Evolutionary conservation across 2,329 filamentous ascomycete genomes (phyloP), one percentile per base, ranked within the genome.

Genomic region (Sporothrix phasma): DNA sequence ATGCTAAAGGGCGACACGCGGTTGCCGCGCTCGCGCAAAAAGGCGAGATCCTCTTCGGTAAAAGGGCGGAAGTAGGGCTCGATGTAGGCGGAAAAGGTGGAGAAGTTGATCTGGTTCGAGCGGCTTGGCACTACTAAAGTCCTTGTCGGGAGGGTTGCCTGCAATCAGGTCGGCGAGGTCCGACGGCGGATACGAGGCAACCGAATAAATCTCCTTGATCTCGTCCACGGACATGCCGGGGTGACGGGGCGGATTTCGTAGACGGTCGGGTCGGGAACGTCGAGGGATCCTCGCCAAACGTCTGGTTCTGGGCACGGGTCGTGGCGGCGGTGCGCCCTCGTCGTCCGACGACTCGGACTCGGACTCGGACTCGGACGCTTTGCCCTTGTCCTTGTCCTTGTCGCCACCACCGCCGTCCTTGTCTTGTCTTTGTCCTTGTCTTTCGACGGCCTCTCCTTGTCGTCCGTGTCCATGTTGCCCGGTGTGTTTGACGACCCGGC

Each of bases 61-160:
- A 96, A 88, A 0, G 89, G 86, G 5, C 93, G 85, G 68, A 97
- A 94, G 76, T 90, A 97, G 0, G 92, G 90, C 68, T 99, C 94
- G 63, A 95, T 84, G 72, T 94, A 96, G 5, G 89, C 87, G n/a
- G 89, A 88, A 75, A 99, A 99, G 1, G 93, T 96, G 64, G 86
- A 88, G 68, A 94, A 94, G 73, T 89, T 92, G 74, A 97, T 94
- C 78, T 99, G 94, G 71, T 93, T 96, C 22, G 88, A 87, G n/a
- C 5, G 93, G 92, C 73, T 97, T 99, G 39, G 91, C 88, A 72
- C 86, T 96, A 73, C 90, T 97, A 72, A 97, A 97, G 77, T 99
- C 94, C 73, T 90, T 92, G 74, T 97, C 92, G 1, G 94, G 93
- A 1, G 92, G 89, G 45, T 89, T 87, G 56, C 94, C 94, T 11